phyloP scores from a whole-genome alignment of 2,329 filamentous ascomycete species.

The Bipolaris oryzae region DNA sequence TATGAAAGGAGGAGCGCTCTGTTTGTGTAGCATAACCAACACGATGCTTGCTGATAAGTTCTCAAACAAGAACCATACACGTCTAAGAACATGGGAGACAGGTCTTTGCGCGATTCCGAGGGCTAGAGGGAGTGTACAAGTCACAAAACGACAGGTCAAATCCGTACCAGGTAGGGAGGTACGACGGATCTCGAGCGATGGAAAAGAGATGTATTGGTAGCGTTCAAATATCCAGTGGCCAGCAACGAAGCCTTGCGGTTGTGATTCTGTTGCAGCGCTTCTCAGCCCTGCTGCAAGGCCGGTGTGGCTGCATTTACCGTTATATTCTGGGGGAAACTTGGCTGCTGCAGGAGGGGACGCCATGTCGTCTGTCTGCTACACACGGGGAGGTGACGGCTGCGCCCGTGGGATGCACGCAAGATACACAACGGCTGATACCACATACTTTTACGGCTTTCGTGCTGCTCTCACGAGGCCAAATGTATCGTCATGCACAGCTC shows the following conservation, averaged over 20 bases:
- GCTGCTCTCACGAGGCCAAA: constrained; percentile 27
- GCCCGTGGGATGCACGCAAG: constrained; percentile 32
- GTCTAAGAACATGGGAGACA: constrained; percentile 18
- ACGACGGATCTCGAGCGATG: not conserved
- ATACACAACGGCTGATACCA: constrained; percentile 42
- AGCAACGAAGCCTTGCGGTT: constrained; percentile 2
- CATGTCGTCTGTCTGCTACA: constrained; percentile 34
- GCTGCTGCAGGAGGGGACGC: constrained; percentile 34
- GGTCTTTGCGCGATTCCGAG: constrained; percentile 18
- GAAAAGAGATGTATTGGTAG: not conserved
- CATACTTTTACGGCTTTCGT: constrained; percentile 32
- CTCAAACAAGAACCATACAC: constrained; percentile 36
- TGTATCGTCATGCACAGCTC: constrained; percentile 34
- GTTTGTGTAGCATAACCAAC: constrained; percentile 42
- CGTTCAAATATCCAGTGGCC: not conserved
- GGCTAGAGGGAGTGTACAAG: constrained; percentile 12
- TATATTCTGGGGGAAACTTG: constrained; percentile 21
- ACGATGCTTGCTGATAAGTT: constrained; percentile 38
- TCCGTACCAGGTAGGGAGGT: constrained; percentile 12
- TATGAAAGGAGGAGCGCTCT: constrained; percentile 32
- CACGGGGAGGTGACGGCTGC: constrained; percentile 38
- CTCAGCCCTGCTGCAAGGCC: constrained; percentile 48
- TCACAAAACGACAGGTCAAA: constrained; percentile 40
- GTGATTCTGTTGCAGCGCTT: constrained; percentile 2
- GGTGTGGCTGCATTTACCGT: constrained; percentile 30